A percentile compares a stretch with the other conserved stretches of the same genome.
Conservation (phyloP, 164 flowering plant genomes). For the Santalum album region DNA sequence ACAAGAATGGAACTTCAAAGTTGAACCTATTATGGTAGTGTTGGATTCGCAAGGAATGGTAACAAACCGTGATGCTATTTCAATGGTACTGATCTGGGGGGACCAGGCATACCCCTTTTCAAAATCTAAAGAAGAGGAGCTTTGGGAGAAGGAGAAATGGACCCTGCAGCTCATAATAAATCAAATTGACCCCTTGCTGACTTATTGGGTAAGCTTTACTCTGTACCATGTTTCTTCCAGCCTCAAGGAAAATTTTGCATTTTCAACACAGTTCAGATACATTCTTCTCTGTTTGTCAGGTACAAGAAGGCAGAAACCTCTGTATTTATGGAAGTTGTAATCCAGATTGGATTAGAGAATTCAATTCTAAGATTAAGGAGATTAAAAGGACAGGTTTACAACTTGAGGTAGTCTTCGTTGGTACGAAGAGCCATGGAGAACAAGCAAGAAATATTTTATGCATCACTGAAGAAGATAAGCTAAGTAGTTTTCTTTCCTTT, state of each 20-base stretch:
- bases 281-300: too few species aligned
- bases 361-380: slow-evolving; percentile 26
- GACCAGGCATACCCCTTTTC: slow-evolving; percentile 67
- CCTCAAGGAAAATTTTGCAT: not conserved
- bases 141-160: slow-evolving; percentile 57
- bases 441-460: slow-evolving; percentile 20
- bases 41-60: slow-evolving; percentile 50
- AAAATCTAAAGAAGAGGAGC: slow-evolving; percentile 42
- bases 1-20: slow-evolving; percentile 39
- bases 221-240: not conserved
- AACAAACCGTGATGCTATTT: slow-evolving; percentile 43
- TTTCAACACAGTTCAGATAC: too few species aligned
- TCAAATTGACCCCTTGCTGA: slow-evolving; percentile 33
- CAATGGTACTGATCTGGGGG: slow-evolving; percentile 74
- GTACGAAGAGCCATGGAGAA: slow-evolving; percentile 25
- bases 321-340: slow-evolving; percentile 62
- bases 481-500: slow-evolving; percentile 16
- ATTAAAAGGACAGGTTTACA: slow-evolving; percentile 28
- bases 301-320: slow-evolving; percentile 46
- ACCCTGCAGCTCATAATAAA: slow-evolving; percentile 33
- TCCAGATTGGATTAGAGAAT: slow-evolving; percentile 55
- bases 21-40: slow-evolving; percentile 56
- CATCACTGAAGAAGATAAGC: slow-evolving; percentile 26
- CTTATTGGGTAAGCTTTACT: slow-evolving; percentile 39
- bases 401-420: slow-evolving; percentile 48